Base-by-base conservation (phyloP, 305 asterid genomes). In the Fraxinus sp. region DNA sequence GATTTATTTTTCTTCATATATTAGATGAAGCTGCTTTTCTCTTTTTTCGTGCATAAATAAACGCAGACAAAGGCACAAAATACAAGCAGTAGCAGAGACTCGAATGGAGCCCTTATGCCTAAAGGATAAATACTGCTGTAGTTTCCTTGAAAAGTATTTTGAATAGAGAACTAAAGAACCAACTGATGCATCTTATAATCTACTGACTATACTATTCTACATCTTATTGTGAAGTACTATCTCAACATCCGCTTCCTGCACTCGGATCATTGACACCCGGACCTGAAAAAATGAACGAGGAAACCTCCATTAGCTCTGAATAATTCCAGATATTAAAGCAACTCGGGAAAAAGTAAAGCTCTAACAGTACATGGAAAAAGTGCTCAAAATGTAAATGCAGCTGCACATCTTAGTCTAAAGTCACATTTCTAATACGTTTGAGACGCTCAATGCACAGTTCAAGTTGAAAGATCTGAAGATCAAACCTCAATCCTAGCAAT, bases 1-100 rank as follows among this genome's bases (percentile, higher is more conserved):
- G 72, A 24, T 62, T 62, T 8, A 22, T 57, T 84, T 84, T 89
- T 46, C 87, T 64, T 22, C 88, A 35, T 11, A 5, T 5, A 55
- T 55, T 55, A 55, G 3, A n/a, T 5, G 20, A 6, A n/a, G 64
- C 64, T n/a, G 24, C 64, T n/a, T 55, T 1, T 55, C 7, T n/a
- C 59, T 55, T 55, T 55, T 52, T 55, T 55, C 24, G 4, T 13
- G 11, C 66, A 16, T 20, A 18, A 57, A 20, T 18, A 57, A 57
- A 18, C 1, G 3, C 28, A 57, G 33, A 62, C 16, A 8, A 62
- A 22, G 72, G 72, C 14, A 62, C 72, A 62, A 22, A 62, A 62
- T 22, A 22, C 14, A 22, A 62, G 33, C 71, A 55, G 64, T n/a
- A n/a, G 9, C 66, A 62, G 33, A 62, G 72, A 62, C 72, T 62